Evolutionary conservation across 768 basidiomycete species (phyloP), one percentile per base, ranked within the genome.

Genomic region (Boletus rubescentipes): DNA sequence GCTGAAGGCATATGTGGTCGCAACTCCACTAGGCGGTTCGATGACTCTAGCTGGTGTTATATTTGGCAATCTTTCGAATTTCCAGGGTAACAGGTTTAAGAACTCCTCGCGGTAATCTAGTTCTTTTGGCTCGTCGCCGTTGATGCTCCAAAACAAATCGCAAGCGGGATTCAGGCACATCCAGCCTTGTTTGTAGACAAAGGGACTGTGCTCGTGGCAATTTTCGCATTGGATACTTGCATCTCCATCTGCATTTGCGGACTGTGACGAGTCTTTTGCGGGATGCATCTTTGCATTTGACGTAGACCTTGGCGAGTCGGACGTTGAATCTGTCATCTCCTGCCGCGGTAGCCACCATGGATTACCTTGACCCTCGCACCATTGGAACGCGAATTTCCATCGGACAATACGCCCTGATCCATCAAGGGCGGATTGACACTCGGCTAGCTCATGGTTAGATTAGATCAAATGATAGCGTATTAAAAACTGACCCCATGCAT

Each of bases 331-430:
- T 30, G n/a, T 20, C 38, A 21, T 35, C 12, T 45, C 45, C 15
- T 29, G 48, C 30, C 29, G 61, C 10, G 58, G 59, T 69, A 47
- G 42, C 80, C 81, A 83, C 81, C 81, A 82, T 1, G 80, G 80
- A 36, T 67, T 61, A 6, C 71, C 88, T 73, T 92, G 91, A 39
- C 76, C 79, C 55, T 85, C 80, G 58, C 88, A 89, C 89, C 90
- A 93, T 60, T 87, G 86, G 59, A 93, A 93, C 5, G 86, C 84
- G 61, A 93, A 91, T 66, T 92, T 93, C 66, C 83, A 89, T 8
- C 90, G 76, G 12, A 89, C 77, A n/a, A 89, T 81, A n/a, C 70
- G 72, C 11, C 80, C 79, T 31, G 61, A 67, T 16, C 72, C 69
- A 54, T 80, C 83, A 37, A 67, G 68, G 7, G 80, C 72, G 1